These are phyloP conservation scores for Hymenoscyphus fraxineus DNA, from an alignment of 2,329 filamentous ascomycete genomes.

Conservation along the genomic window DNA sequence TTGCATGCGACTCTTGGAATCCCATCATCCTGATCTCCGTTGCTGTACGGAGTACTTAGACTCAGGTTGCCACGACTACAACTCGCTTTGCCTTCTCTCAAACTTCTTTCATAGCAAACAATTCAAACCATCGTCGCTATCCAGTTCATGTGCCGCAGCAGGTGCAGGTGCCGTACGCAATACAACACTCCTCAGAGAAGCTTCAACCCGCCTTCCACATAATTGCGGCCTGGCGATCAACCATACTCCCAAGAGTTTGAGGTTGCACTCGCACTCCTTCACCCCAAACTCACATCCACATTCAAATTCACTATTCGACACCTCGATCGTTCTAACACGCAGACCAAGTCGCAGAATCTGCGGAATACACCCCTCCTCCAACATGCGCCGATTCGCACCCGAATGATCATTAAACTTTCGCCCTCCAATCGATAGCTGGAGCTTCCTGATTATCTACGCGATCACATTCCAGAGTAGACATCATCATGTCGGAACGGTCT, in stretches of 20 bases:
- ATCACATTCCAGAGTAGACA: constrained; percentile 18
- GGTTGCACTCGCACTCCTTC: no score
- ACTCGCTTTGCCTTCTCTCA: no score
- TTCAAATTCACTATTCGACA: background rate
- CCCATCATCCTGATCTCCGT: background rate
- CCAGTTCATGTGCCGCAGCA: no score
- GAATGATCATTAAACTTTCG: background rate
- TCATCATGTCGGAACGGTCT: constrained; percentile 35
- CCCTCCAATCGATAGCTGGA: background rate
- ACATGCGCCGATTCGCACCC: background rate
- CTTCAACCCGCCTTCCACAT: background rate
- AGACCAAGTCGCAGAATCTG: background rate
- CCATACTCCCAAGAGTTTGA: background rate
- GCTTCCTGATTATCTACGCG: background rate
- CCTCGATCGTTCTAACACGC: background rate
- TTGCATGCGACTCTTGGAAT: background rate
- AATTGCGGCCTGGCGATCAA: constrained; percentile 1
- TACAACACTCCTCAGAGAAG: background rate
- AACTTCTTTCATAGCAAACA: no score
- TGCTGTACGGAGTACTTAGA: no score
- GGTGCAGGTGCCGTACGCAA: no score
- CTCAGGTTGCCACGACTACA: no score
- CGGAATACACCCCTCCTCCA: background rate
- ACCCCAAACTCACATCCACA: background rate
- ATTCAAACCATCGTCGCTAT: no score